Percentiles rank a stretch among this genome's conserved stretches.
Conservation (phyloP, 305 asterid genomes). For the Fraxinus platypoda region DNA sequence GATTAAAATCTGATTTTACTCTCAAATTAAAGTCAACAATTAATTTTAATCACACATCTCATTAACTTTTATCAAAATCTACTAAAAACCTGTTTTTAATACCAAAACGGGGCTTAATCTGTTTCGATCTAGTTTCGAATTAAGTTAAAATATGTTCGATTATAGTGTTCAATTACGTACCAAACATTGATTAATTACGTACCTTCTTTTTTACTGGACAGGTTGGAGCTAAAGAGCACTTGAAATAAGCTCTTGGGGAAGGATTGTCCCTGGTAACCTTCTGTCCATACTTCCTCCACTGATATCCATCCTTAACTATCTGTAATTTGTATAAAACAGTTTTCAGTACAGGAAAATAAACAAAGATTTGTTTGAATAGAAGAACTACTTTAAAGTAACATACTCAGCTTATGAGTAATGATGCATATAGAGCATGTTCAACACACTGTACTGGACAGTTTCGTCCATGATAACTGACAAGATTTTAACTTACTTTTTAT, state of each 20-base stretch:
- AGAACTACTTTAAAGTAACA: background rate
- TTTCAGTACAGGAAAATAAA: constrained; percentile 9
- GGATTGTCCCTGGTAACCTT: constrained; percentile 79
- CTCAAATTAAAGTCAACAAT: too few species aligned
- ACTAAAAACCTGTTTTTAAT: too few species aligned
- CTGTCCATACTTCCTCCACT: constrained; percentile 82
- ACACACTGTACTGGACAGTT: background rate
- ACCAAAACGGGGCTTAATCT: background rate
- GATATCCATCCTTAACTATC: constrained; percentile 81
- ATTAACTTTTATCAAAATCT: too few species aligned
- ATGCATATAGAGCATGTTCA: background rate
- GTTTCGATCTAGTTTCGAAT: background rate
- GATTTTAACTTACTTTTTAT: background rate
- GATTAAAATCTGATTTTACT: too few species aligned
- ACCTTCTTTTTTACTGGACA: constrained; percentile 83
- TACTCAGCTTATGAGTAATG: background rate
- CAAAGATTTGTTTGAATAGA: background rate
- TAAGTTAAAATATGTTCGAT: background rate
- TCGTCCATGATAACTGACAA: background rate
- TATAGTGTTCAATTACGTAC: background rate
- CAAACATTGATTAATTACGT: background rate
- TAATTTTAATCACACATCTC: too few species aligned
- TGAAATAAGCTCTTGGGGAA: constrained; percentile 80
- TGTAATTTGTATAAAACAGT: constrained; percentile 20
- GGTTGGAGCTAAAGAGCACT: constrained; percentile 70